A percentile compares a stretch with the other conserved stretches of the same genome.
These are phyloP conservation scores for Podospora australis DNA, from an alignment of 495 filamentous ascomycete species.

Conservation along the genomic window DNA sequence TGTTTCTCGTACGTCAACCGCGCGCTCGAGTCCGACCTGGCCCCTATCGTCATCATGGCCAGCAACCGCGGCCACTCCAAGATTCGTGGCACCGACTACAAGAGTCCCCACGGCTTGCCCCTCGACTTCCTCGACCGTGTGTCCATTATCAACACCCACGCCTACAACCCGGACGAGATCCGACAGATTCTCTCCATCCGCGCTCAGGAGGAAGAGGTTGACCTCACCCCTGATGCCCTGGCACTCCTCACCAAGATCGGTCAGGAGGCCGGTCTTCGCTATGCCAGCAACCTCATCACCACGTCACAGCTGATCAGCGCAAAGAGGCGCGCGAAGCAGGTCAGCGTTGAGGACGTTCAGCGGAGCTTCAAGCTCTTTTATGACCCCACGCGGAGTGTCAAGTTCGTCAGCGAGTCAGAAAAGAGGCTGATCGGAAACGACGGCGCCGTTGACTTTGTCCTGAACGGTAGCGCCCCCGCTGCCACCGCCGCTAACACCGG, in stretches of 20 bases:
- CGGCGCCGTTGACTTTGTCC: conserved; percentile 66
- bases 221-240: conserved; percentile 79
- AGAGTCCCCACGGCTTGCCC: conserved; percentile 84
- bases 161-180: conserved; percentile 82
- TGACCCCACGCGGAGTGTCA: conserved; percentile 78
- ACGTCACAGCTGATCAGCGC: conserved; percentile 73
- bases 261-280: conserved; percentile 83
- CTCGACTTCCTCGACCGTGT: conserved; percentile 95
- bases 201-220: conserved; percentile 92
- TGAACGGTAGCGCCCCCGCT: conserved; percentile 42
- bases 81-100: conserved; percentile 89
- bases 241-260: conserved; percentile 93
- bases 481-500: conserved; percentile 26
- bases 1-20: conserved; percentile 99
- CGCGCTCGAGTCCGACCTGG: conserved; percentile 85
- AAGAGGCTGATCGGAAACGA: conserved; percentile 86
- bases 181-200: conserved; percentile 84
- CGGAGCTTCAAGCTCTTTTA: conserved; percentile 90
- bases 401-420: conserved; percentile 84
- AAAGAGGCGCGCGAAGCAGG: conserved; percentile 73
- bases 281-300: conserved; percentile 92
- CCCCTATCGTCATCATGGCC: conserved; percentile 99
- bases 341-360: conserved; percentile 83
- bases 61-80: conserved; percentile 90
- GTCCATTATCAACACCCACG: conserved; percentile 90